Conservation (phyloP, 768 basidiomycete species). For the Tricholoma sp. region DNA sequence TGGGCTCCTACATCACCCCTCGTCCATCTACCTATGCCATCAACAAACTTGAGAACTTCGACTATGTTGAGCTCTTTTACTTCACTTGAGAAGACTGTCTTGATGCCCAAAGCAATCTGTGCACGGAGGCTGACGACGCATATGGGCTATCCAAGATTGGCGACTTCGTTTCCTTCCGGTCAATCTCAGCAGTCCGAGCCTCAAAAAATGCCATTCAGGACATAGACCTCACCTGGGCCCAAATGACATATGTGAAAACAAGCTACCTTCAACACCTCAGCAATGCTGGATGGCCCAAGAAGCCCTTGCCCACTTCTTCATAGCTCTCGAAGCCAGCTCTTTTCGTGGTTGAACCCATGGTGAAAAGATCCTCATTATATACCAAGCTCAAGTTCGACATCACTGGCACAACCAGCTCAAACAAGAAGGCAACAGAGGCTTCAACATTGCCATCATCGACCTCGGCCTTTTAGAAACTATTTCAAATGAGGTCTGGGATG, state of each 20-base stretch:
- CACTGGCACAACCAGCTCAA: not conserved
- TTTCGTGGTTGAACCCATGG: not conserved
- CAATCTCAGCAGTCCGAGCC: not conserved
- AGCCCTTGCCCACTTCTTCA: too few species aligned
- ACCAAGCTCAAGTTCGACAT: not conserved
- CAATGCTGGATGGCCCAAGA: too few species aligned
- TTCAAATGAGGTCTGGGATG: not conserved
- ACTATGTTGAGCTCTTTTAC: not conserved
- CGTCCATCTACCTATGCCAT: constrained; percentile 1
- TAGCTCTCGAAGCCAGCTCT: not conserved
- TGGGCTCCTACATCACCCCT: not conserved
- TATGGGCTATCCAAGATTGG: not conserved
- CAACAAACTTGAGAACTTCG: constrained; percentile 1
- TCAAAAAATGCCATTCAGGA: not conserved
- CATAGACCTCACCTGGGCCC: constrained; percentile 2
- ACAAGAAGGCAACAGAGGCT: not conserved
- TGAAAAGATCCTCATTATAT: not conserved
- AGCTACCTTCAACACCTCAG: not conserved
- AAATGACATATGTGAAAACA: not conserved
- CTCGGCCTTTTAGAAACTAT: not conserved
- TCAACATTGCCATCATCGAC: not conserved
- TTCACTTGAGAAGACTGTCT: not conserved
- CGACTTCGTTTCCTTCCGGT: not conserved
- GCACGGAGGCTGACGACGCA: not conserved
- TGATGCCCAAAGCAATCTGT: not conserved